phyloP scores from a whole-genome alignment of 495 filamentous ascomycete genomes.

The Penicillium samsonianum region DNA sequence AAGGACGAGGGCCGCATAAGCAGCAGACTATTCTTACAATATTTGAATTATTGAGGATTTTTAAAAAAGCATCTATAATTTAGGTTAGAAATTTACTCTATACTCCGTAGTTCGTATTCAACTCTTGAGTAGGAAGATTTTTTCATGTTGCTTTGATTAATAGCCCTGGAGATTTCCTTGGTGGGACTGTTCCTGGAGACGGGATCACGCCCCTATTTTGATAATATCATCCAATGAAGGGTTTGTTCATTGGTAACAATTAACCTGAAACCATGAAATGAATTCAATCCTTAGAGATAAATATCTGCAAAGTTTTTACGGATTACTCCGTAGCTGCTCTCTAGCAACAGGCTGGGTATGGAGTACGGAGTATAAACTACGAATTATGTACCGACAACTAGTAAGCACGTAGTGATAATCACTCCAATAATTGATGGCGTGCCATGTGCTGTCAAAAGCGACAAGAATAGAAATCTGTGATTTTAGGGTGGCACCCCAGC shows the following conservation, averaged over 20 bases:
- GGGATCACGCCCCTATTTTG: conserved; percentile 5
- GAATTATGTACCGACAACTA: neutral
- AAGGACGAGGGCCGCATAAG: no score
- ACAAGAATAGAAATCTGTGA: conserved; percentile 10
- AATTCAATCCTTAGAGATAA: neutral
- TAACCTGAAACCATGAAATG: conserved; percentile 8
- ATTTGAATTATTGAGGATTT: neutral
- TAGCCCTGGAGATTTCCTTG: neutral
- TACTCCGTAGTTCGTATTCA: neutral
- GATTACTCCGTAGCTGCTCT: neutral
- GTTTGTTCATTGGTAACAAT: conserved; percentile 1
- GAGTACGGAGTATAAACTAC: neutral
- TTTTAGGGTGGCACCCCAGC: neutral
- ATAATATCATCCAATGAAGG: neutral
- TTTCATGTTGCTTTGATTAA: neutral
- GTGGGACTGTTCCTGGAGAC: neutral
- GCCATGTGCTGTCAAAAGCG: neutral
- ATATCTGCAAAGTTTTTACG: neutral
- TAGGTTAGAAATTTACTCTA: neutral
- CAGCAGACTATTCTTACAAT: neutral
- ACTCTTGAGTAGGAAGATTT: neutral
- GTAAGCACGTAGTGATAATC: conserved; percentile 4
- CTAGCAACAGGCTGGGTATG: neutral
- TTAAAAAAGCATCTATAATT: neutral
- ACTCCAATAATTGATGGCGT: neutral